Base-by-base conservation (phyloP, 1,284 basidiomycete genomes). In the Butyriboletus regius region DNA sequence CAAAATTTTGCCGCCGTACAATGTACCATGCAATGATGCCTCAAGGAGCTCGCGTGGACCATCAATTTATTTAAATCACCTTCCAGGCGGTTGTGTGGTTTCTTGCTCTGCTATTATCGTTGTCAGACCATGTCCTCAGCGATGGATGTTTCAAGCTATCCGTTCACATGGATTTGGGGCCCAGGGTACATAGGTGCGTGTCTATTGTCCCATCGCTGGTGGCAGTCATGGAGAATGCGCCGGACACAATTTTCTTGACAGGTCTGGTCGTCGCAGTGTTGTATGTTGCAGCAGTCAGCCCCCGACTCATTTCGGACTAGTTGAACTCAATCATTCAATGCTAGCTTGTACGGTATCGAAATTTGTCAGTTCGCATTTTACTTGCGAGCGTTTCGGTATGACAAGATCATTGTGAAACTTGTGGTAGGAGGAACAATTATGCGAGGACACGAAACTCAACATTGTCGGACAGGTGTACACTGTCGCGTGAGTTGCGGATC, bases 291-390 rank as follows among this genome's bases (percentile, higher is more conserved):
- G 17, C 17, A 9, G 31, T 26, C 31, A 8, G 15, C 12, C 18
- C 24, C 18, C 5, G 14, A 34, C 18, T 14, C 4, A 13, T 15
- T 26, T n/a, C n/a, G n/a, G 13, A 12, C 9, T 20, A 1, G 24
- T 26, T 35, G 29, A 43, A 20, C 29, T 14, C 40, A 17, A 36
- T 14, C 12, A 9, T 22, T 9, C 20, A 4, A 18, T 43, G 34
- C 31, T 26, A 57, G 57, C 29, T 40, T 55, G 26, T 60, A 54
- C 9, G 55, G 55, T 2, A 26, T 54, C n/a, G 44, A 42, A 32
- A 29, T 29, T 12, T 29, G 28, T 12, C 28, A 29, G 28, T 29
- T 29, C 28, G 28, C 28, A 8, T 29, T 29, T 29, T 29, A 29
- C 12, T 5, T 29, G 28, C 28, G 28, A 29, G 28, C 28, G 5